These are phyloP conservation scores for Phytophthora macrochlamydospora DNA, from an alignment of 352 stramenopile species.

Conservation along the genomic window DNA sequence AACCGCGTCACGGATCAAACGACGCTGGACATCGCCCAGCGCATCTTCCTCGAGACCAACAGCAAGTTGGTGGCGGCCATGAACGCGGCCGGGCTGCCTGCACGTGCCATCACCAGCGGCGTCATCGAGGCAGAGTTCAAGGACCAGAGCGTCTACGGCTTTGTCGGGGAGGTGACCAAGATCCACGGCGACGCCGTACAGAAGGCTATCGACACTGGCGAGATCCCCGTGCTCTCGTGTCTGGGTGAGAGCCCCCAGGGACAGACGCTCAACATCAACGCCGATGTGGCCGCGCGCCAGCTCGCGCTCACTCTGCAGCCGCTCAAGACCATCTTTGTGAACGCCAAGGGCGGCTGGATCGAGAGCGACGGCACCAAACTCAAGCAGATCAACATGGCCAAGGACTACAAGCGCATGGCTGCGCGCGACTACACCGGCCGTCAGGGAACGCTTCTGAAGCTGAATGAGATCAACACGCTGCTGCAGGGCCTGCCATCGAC, in stretches of 20 bases:
- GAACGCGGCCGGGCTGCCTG: conserved; percentile 61
- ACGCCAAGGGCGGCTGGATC: conserved; percentile 89
- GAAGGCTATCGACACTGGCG: conserved; percentile 59
- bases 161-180: conserved; percentile 82
- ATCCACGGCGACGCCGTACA: conserved; percentile 78
- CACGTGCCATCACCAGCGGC: conserved; percentile 83
- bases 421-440: conserved; percentile 86
- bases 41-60: conserved; percentile 87
- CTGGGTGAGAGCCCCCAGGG: conserved; percentile 75
- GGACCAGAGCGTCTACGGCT: conserved; percentile 84
- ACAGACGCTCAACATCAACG: conserved; percentile 91
- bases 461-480: conserved; percentile 91
- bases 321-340: conserved; percentile 91
- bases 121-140: conserved; percentile 86
- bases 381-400: conserved; percentile 80
- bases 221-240: conserved; percentile 89
- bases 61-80: conserved; percentile 82
- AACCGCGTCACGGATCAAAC: conserved; percentile 89
- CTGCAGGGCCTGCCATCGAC: conserved; percentile 74
- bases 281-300: conserved; percentile 83
- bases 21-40: conserved; percentile 86
- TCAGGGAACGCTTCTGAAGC: conserved; percentile 91
- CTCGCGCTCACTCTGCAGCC: conserved; percentile 83
- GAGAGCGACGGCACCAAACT: conserved; percentile 87
- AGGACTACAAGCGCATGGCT: conserved; percentile 81